A percentile compares a stretch with the other conserved stretches of the same genome.
These are phyloP conservation scores for Aspergillus sclerotioniger DNA, from an alignment of 495 filamentous ascomycete species.

Conservation along the genomic window DNA sequence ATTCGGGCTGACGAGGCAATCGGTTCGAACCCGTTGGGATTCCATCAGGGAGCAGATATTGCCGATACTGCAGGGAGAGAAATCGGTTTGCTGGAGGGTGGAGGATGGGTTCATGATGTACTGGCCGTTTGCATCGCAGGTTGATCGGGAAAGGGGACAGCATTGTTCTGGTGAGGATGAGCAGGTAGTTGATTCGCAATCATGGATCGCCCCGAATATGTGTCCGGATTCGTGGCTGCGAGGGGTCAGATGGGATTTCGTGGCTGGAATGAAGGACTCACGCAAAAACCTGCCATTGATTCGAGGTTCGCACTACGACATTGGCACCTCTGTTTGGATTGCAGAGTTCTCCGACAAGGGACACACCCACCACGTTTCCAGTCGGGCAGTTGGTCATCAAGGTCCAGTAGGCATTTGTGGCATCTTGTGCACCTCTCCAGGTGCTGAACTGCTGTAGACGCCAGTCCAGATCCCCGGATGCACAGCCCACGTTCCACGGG, in stretches of 20 bases:
- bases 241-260: background rate
- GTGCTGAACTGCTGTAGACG: slow-evolving; percentile 75
- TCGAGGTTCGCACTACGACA: slow-evolving; percentile 72
- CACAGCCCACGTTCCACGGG: slow-evolving; percentile 76
- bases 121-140: slow-evolving; percentile 66
- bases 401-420: slow-evolving; percentile 81
- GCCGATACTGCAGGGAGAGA: slow-evolving; percentile 82
- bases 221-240: slow-evolving; percentile 77
- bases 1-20: slow-evolving; percentile 67
- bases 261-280: slow-evolving; percentile 12
- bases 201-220: slow-evolving; percentile 89
- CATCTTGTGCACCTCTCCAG: slow-evolving; percentile 71
- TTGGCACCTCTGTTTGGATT: slow-evolving; percentile 69
- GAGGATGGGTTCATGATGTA: slow-evolving; percentile 94
- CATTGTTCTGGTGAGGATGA: slow-evolving; percentile 67
- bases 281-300: slow-evolving; percentile 91
- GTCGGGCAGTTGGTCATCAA: slow-evolving; percentile 79
- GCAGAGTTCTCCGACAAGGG: slow-evolving; percentile 85
- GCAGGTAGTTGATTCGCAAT: slow-evolving; percentile 69
- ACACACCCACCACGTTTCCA: slow-evolving; percentile 74
- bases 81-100: slow-evolving; percentile 61
- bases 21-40: slow-evolving; percentile 63
- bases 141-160: slow-evolving; percentile 65
- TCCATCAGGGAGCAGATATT: slow-evolving; percentile 82
- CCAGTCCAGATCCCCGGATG: slow-evolving; percentile 57